Conservation (phyloP, 495 filamentous ascomycete species). For the Penicillium longicatenatum region DNA sequence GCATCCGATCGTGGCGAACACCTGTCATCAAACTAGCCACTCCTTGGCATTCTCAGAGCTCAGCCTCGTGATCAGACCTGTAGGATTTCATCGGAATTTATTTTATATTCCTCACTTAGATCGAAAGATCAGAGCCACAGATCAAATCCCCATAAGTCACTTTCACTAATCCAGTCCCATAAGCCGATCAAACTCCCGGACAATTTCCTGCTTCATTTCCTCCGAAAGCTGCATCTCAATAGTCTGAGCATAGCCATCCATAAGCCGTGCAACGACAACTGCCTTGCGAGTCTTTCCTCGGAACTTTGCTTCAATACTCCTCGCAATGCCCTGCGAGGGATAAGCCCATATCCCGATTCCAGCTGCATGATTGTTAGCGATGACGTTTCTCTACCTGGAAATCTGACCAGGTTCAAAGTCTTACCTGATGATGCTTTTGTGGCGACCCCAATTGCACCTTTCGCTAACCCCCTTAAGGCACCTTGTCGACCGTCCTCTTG, state of each 20-base stretch:
- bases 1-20: neutral
- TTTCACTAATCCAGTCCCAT: conserved; percentile 21
- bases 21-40: neutral
- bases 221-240: conserved; percentile 17
- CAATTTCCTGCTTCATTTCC: conserved; percentile 17
- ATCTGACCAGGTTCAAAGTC: neutral
- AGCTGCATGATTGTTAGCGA: conserved; percentile 17
- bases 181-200: conserved; percentile 18
- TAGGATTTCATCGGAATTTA: too few species aligned
- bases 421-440: conserved; percentile 54
- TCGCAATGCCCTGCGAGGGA: conserved; percentile 31
- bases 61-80: too few species aligned
- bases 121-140: too few species aligned
- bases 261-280: conserved; percentile 23
- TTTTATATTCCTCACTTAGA: too few species aligned
- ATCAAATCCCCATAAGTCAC: neutral
- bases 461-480: conserved; percentile 66
- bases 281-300: conserved; percentile 28
- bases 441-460: conserved; percentile 71
- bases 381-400: neutral
- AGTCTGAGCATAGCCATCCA: conserved; percentile 24
- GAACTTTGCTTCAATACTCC: conserved; percentile 30
- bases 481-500: conserved; percentile 60
- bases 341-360: conserved; percentile 31
- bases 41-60: too few species aligned